Percentiles rank a stretch among this genome's conserved stretches.
Conservation (phyloP, 2,329 filamentous ascomycete genomes). For the Claviceps spartinae region DNA sequence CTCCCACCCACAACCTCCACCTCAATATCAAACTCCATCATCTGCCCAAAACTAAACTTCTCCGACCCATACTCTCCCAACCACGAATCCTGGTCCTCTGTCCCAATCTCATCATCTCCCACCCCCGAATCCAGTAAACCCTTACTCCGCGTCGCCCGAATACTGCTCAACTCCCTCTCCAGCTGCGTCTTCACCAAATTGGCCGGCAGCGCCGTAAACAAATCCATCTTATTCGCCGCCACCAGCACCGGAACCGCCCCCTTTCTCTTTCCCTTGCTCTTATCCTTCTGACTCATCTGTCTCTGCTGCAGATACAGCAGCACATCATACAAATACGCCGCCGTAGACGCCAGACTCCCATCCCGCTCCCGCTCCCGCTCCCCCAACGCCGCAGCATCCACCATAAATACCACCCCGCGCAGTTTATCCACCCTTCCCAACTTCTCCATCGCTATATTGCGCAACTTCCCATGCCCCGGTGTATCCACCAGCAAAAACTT, state of each 20-base stretch:
- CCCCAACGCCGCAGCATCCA: slow-evolving; percentile 65
- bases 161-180: slow-evolving; percentile 67
- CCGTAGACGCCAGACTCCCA: slow-evolving; percentile 50
- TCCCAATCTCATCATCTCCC: slow-evolving; percentile 45
- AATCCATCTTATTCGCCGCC: slow-evolving; percentile 87
- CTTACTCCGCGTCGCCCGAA: slow-evolving; percentile 64
- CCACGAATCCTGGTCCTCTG: slow-evolving; percentile 69
- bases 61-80: slow-evolving; percentile 68
- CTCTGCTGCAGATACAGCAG: slow-evolving; percentile 72
- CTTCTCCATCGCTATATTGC: slow-evolving; percentile 48
- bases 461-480: slow-evolving; percentile 89
- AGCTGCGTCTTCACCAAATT: slow-evolving; percentile 60
- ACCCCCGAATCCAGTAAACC: slow-evolving; percentile 71
- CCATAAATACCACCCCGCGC: slow-evolving; percentile 67
- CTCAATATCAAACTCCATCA: slow-evolving; percentile 70
- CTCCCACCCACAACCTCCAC: slow-evolving; percentile 69
- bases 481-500: slow-evolving; percentile 76
- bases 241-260: slow-evolving; percentile 57
- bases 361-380: slow-evolving; percentile 29
- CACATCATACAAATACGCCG: slow-evolving; percentile 77
- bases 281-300: slow-evolving; percentile 34
- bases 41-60: slow-evolving; percentile 65
- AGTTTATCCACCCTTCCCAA: slow-evolving; percentile 36
- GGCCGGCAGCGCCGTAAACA: slow-evolving; percentile 83
- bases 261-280: slow-evolving; percentile 18